Conservation (phyloP, 164 flowering plant species). For the Vitis rotundifolia region DNA sequence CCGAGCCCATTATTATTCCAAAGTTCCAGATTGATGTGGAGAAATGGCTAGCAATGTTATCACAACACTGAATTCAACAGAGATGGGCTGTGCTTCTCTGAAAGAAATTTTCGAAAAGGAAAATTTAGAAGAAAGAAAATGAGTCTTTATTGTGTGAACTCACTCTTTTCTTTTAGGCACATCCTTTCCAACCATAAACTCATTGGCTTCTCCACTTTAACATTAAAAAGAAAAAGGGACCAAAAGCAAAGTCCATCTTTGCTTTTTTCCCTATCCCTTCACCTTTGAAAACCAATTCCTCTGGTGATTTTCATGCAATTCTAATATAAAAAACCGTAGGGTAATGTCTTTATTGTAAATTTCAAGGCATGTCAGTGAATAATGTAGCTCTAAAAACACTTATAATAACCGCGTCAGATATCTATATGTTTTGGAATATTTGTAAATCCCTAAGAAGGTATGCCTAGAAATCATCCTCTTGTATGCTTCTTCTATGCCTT, state of each 20-base stretch:
- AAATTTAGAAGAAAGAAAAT: not conserved
- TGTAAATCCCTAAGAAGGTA: slow-evolving; percentile 57
- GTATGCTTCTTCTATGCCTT: slow-evolving; percentile 30
- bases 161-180: slow-evolving; percentile 8
- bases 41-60: not conserved
- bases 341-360: slow-evolving; percentile 20
- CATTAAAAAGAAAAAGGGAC: slow-evolving; percentile 22
- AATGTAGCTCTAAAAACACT: slow-evolving; percentile 10
- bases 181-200: slow-evolving; percentile 20
- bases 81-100: slow-evolving; percentile 17
- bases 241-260: slow-evolving; percentile 25
- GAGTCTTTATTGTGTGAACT: slow-evolving; percentile 18
- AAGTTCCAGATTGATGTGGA: not conserved
- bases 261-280: slow-evolving; percentile 13
- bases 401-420: slow-evolving; percentile 16
- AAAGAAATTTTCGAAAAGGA: slow-evolving; percentile 7
- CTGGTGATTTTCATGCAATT: slow-evolving; percentile 44
- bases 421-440: slow-evolving; percentile 36
- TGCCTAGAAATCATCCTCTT: slow-evolving; percentile 26
- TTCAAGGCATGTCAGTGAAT: slow-evolving; percentile 31
- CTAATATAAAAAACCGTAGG: slow-evolving; percentile 6
- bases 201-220: slow-evolving; percentile 23
- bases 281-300: slow-evolving; percentile 11
- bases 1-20: not conserved
- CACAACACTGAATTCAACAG: slow-evolving; percentile 19